These are phyloP conservation scores for Sphaerobolus stellatus DNA, from an alignment of 1,284 basidiomycete genomes.

Conservation along the genomic window DNA sequence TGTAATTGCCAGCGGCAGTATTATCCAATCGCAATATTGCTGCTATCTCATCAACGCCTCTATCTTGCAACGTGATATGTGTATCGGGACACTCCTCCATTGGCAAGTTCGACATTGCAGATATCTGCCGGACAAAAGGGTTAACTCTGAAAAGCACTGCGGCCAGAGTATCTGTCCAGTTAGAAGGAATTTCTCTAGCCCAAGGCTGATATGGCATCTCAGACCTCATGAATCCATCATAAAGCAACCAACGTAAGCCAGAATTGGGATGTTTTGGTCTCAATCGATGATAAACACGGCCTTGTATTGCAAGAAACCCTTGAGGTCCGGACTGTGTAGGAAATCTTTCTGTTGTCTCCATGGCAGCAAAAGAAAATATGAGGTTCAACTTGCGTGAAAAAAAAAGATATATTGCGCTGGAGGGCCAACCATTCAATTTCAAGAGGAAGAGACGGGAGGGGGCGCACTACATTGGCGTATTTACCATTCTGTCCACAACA, in stretches of 20 bases:
- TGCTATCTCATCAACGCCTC: conserved; percentile 27
- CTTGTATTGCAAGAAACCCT: conserved; percentile 30
- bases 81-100: conserved; percentile 2
- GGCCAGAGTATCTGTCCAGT: conserved; percentile 23
- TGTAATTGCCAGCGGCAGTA: conserved; percentile 18
- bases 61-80: conserved; percentile 24
- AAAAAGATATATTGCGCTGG: conserved; percentile 19
- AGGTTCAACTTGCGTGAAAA: conserved; percentile 31
- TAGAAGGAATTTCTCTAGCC: conserved; percentile 17
- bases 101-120: neutral
- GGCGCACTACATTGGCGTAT: conserved; percentile 14
- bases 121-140: conserved; percentile 25
- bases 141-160: conserved; percentile 23
- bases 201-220: conserved; percentile 13
- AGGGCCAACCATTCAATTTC: conserved; percentile 20
- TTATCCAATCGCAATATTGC: conserved; percentile 31
- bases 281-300: conserved; percentile 34
- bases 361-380: conserved; percentile 33
- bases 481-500: conserved; percentile 22
- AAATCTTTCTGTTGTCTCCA: conserved; percentile 30
- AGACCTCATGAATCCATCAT: conserved; percentile 27
- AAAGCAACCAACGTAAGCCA: conserved; percentile 33
- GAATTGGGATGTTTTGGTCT: conserved; percentile 26
- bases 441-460: conserved; percentile 19
- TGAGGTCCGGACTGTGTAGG: conserved; percentile 16